Conservation (phyloP, 352 stramenopile genomes). For the Globisporangium megalacanthum region DNA sequence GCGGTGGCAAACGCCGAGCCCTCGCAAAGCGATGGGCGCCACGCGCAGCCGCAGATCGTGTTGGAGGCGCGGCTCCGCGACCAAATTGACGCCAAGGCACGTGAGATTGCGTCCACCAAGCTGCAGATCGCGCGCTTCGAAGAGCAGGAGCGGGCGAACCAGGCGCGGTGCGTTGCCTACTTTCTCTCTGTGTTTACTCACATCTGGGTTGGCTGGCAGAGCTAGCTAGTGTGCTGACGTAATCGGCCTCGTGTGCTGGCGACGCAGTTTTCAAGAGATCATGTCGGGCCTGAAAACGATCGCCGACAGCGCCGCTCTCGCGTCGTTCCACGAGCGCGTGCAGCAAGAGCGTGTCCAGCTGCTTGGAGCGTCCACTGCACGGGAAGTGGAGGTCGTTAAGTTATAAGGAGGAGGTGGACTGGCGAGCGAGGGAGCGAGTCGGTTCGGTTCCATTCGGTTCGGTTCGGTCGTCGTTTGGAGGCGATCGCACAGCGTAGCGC, state of each 20-base stretch:
- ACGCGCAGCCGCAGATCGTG: background rate
- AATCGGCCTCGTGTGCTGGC: background rate
- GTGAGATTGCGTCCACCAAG: conserved; percentile 14
- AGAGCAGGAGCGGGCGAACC: conserved; percentile 15
- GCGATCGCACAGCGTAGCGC: too few relatives aligned
- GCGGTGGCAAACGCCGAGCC: background rate
- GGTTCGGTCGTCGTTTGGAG: too few relatives aligned
- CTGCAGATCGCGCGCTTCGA: conserved; percentile 14
- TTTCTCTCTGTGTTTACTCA: background rate
- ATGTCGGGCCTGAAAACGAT: conserved; percentile 20
- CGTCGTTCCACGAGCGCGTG: conserved; percentile 19
- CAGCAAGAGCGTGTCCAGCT: conserved; percentile 17
- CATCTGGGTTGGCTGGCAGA: too few relatives aligned
- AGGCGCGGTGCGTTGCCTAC: conserved; percentile 15
- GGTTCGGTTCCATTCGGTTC: too few relatives aligned
- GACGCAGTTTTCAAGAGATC: conserved; percentile 26
- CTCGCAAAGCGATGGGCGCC: background rate
- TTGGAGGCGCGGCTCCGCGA: conserved; percentile 1
- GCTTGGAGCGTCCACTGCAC: conserved; percentile 10
- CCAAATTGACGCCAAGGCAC: conserved; percentile 2
- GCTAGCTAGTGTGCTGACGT: background rate
- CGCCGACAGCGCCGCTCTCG: conserved; percentile 16
- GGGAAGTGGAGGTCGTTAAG: conserved; percentile 38
- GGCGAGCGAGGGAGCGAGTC: too few relatives aligned
- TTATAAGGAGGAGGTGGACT: conserved; percentile 21